These are phyloP conservation scores for Sugiyamaella americana DNA, from an alignment of 805 yeast species.

Conservation along the genomic window DNA sequence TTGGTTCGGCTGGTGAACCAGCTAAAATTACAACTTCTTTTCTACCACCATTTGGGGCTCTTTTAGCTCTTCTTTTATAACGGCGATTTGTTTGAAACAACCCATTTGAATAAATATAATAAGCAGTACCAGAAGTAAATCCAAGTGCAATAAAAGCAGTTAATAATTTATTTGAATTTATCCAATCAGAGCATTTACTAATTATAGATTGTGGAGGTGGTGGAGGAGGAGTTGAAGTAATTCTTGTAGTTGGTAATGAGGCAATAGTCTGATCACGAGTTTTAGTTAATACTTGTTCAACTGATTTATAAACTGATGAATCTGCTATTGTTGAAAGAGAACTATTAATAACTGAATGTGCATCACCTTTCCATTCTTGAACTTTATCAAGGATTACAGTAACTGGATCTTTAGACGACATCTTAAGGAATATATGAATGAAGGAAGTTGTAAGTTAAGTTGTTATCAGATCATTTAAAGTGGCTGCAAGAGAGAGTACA, in stretches of 20 bases:
- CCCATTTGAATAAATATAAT: slow-evolving; percentile 14
- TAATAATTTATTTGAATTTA: slow-evolving; percentile 23
- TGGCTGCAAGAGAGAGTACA: too few species aligned
- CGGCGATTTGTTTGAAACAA: slow-evolving; percentile 3
- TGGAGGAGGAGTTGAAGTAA: slow-evolving; percentile 12
- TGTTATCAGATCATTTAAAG: too few species aligned
- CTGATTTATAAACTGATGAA: slow-evolving; percentile 16
- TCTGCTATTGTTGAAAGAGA: slow-evolving; percentile 14
- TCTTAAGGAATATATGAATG: neutral
- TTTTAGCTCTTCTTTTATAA: slow-evolving; percentile 48
- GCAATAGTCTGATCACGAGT: neutral
- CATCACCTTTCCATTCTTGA: slow-evolving; percentile 16
- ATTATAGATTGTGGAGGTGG: slow-evolving; percentile 23
- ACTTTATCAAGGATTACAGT: slow-evolving; percentile 18
- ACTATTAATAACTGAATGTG: slow-evolving; percentile 9
- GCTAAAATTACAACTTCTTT: slow-evolving; percentile 67
- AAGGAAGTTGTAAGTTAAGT: too few species aligned
- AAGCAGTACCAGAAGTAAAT: slow-evolving; percentile 20
- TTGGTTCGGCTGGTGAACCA: slow-evolving; percentile 72
- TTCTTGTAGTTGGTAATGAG: neutral
- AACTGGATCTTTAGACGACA: slow-evolving; percentile 17
- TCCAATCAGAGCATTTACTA: slow-evolving; percentile 21
- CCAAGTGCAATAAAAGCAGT: slow-evolving; percentile 16
- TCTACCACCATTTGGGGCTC: slow-evolving; percentile 64
- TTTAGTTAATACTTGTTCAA: slow-evolving; percentile 13